A percentile compares a stretch with the other conserved stretches of the same genome.
phyloP scores from a whole-genome alignment of 257 asterid genomes.

The Nicotiana tabacum region DNA sequence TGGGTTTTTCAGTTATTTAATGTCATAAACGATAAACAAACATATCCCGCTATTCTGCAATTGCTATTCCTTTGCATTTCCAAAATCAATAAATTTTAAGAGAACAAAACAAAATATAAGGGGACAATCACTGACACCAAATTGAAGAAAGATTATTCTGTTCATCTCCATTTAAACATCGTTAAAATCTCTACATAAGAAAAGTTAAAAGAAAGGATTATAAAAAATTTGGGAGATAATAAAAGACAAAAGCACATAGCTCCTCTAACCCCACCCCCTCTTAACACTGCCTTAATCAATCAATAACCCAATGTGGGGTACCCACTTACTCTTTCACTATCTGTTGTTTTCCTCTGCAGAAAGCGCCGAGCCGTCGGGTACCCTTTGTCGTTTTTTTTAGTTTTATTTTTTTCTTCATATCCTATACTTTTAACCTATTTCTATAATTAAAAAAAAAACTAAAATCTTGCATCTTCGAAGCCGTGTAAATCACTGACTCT shows the following conservation, averaged over 20 bases:
- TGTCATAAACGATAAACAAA: background rate
- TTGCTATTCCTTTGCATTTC: background rate
- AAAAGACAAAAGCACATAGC: conserved; percentile 22
- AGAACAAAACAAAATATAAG: background rate
- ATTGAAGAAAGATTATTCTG: conserved; percentile 21
- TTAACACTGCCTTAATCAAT: conserved; percentile 19
- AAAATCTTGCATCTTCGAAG: conserved; percentile 95
- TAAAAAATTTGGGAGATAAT: conserved; percentile 11
- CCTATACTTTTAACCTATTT: background rate
- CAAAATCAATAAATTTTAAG: background rate
- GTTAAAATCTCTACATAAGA: conserved; percentile 26
- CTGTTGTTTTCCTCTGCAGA: conserved; percentile 31
- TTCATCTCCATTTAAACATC: conserved; percentile 26
- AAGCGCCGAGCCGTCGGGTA: conserved; percentile 43
- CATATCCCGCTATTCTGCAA: background rate
- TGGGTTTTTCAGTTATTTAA: background rate
- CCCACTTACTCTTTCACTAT: conserved; percentile 12
- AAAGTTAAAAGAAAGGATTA: background rate
- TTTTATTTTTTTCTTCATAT: conserved; percentile 21
- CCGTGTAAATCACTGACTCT: conserved; percentile 98
- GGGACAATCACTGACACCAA: background rate
- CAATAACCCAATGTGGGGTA: conserved; percentile 34
- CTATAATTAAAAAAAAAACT: conserved; percentile 10
- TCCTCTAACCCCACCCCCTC: conserved; percentile 11
- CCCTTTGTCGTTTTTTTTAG: conserved; percentile 12